Evolutionary conservation across 106 monocot species (phyloP), one percentile per base, ranked within the genome.

Genomic region (Phalaenopsis aphrodite): DNA sequence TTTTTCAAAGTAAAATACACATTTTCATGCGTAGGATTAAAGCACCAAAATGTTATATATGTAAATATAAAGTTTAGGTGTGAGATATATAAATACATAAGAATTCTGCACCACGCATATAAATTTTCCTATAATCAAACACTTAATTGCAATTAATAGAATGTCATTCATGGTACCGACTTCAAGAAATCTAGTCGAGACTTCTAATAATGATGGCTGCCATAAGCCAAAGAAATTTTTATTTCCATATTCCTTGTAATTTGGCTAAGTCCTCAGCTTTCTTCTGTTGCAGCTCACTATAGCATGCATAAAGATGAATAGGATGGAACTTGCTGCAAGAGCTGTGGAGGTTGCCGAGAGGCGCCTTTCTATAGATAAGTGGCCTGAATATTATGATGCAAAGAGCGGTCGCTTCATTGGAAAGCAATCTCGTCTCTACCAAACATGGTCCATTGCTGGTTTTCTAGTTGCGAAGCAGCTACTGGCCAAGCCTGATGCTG

Each of bases 391-490:
- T 79, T 99, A 99, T 56, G 98, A 99, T 46, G 91, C 91, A 5
- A 94, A 94, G 75, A 79, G 84, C 24, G 94, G 85, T 8, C 94
- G 98, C 9, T 91, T 99, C 78, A 91, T 94, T n/a, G 97, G 98
- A 46, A 99, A 99, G 43, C 98, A 99, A 81, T 86, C 98, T 16
- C 88, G 88, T 48, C 76, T 95, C 1, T 89, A 89, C 80, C 98
- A 99, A 72, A 99, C 98, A 18, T 99, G 98, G 94, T 91, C 98
- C 2, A 94, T 99, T 55, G 98, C 98, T 37, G 94, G 98, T 6
- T 99, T 85, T 45, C 86, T 99, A n/a, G 94, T 93, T 47, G 94
- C 98, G 23, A 99, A 99, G 81, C 88, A 84, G 52, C 83, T 99
- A 73, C 88, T 99, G 55, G 88, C 86, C 2, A 93, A 99, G 12